Conservation (phyloP, 352 stramenopile genomes). For the Phytophthora pinifolia region DNA sequence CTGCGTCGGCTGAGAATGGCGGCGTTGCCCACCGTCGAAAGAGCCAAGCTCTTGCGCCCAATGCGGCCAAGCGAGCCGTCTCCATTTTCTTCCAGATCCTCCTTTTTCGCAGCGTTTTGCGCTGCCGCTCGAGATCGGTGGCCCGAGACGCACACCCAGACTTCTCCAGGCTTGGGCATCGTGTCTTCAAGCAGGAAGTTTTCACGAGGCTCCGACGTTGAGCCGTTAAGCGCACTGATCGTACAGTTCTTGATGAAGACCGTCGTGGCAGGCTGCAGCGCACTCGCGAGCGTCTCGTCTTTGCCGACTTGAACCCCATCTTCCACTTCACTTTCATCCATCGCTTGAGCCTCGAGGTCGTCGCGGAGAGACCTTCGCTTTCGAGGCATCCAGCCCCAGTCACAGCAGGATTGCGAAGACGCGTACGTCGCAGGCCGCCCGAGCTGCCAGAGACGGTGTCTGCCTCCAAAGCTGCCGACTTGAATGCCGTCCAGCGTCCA, state of each 20-base stretch:
- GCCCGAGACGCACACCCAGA: constrained; percentile 68
- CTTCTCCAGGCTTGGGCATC: too few relatives aligned
- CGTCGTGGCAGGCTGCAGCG: too few relatives aligned
- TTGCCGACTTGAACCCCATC: constrained; percentile 9
- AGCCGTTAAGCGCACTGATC: too few relatives aligned
- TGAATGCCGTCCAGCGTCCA: constrained; percentile 74
- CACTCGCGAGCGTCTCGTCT: constrained; percentile 17
- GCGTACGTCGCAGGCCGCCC: constrained; percentile 54
- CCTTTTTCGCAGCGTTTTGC: constrained; percentile 35
- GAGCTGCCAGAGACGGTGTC: constrained; percentile 63
- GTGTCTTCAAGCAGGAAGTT: too few relatives aligned
- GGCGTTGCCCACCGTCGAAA: constrained; percentile 24
- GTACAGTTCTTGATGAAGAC: too few relatives aligned
- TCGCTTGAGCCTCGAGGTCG: constrained; percentile 5
- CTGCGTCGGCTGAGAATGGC: constrained; percentile 36
- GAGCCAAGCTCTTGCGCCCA: constrained; percentile 23
- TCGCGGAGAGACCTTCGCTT: constrained; percentile 12
- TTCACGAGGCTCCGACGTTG: too few relatives aligned
- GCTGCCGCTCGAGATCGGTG: constrained; percentile 45
- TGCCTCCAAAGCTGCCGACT: constrained; percentile 62
- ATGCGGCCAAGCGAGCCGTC: constrained; percentile 7
- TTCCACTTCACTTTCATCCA: constrained; percentile 7
- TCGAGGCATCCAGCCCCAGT: constrained; percentile 30
- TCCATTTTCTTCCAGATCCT: constrained; percentile 7
- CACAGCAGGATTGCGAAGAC: constrained; percentile 40